These are phyloP conservation scores for Apophysomyces trapeziformis DNA, from an alignment of 371 early-diverging fungal species.

Conservation along the genomic window DNA sequence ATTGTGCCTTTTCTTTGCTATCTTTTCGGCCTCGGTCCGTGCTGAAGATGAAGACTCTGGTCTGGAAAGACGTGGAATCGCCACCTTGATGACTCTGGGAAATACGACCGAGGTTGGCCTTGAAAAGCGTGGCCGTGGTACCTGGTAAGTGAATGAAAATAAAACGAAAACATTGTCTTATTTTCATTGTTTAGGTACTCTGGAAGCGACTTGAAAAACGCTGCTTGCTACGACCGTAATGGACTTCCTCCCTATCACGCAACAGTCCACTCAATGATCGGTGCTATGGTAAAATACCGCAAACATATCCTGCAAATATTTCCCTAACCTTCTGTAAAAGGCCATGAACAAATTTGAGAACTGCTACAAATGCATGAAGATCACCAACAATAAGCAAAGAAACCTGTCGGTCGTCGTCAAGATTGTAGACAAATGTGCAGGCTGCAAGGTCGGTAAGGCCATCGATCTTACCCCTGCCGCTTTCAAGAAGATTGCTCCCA, in stretches of 20 bases:
- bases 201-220: slow-evolving; percentile 51
- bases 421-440: slow-evolving; percentile 55
- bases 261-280: slow-evolving; percentile 44
- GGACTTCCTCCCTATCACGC: slow-evolving; percentile 48
- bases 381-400: slow-evolving; percentile 46
- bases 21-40: slow-evolving; percentile 14
- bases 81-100: slow-evolving; percentile 35
- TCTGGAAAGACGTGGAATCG: slow-evolving; percentile 40
- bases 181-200: slow-evolving; percentile 42
- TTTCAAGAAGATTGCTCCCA: slow-evolving; percentile 42
- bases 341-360: slow-evolving; percentile 53
- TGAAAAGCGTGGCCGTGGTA: slow-evolving; percentile 48
- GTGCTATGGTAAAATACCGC: slow-evolving; percentile 44
- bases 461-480: slow-evolving; percentile 55
- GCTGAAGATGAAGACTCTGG: slow-evolving; percentile 12
- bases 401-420: slow-evolving; percentile 41
- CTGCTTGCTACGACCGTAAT: slow-evolving; percentile 55
- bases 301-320: not conserved
- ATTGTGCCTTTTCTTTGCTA: slow-evolving; percentile 14
- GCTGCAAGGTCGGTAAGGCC: slow-evolving; percentile 43
- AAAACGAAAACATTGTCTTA: not conserved
- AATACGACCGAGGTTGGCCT: slow-evolving; percentile 25
- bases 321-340: slow-evolving; percentile 21
- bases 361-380: slow-evolving; percentile 59
- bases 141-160: slow-evolving; percentile 34